phyloP scores from a whole-genome alignment of 2,329 filamentous ascomycete genomes.

The Alternaria ethzedia region DNA sequence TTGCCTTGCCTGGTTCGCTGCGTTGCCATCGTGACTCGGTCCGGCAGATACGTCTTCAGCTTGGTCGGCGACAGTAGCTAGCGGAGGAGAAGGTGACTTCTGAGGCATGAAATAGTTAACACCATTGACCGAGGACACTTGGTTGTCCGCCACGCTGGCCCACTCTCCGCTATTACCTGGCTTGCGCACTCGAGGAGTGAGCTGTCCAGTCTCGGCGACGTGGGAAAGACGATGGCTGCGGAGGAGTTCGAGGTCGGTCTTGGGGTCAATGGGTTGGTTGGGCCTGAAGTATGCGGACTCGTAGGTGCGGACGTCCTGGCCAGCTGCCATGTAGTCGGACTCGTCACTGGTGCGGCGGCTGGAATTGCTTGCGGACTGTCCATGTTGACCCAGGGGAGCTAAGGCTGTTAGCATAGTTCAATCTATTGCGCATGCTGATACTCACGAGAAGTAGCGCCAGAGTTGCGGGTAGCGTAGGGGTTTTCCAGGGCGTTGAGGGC shows the following conservation, averaged over 20 bases:
- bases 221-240: constrained; percentile 57
- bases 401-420: constrained; percentile 7
- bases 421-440: background rate
- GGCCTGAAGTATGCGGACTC: constrained; percentile 45
- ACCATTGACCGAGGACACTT: constrained; percentile 40
- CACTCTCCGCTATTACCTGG: constrained; percentile 48
- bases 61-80: constrained; percentile 23
- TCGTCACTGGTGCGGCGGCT: constrained; percentile 45
- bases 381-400: constrained; percentile 27
- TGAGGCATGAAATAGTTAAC: constrained; percentile 48
- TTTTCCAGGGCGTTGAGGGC: constrained; percentile 43
- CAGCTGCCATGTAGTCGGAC: constrained; percentile 42
- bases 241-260: constrained; percentile 50
- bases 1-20: constrained; percentile 36
- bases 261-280: constrained; percentile 38
- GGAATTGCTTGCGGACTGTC: constrained; percentile 35
- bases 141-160: constrained; percentile 44
- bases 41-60: constrained; percentile 21
- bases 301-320: constrained; percentile 38
- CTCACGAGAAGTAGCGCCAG: constrained; percentile 39
- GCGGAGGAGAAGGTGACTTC: constrained; percentile 46
- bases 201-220: constrained; percentile 58
- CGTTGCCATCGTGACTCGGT: constrained; percentile 30
- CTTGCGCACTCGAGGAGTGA: constrained; percentile 50
- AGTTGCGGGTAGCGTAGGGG: constrained; percentile 14